Evolutionary conservation across 129 eudicot genomes (phyloP), one percentile per base, ranked within the genome.

Genomic region (Centaurea solstitialis): DNA sequence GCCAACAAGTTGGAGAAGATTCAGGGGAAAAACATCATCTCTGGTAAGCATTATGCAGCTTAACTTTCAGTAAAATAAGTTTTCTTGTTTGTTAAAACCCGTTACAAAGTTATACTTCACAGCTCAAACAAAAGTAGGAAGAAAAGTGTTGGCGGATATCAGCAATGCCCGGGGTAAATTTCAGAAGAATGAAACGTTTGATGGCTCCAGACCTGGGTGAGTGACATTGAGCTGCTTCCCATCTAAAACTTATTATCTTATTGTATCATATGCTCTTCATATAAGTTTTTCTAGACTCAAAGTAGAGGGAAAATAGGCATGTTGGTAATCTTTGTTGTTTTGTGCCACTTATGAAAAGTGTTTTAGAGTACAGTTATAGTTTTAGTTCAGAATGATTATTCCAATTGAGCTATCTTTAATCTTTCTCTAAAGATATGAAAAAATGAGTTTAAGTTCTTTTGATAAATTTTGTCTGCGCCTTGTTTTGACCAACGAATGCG

Each of bases 111-210:
- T 78, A n/a, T 74, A 12, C 41, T 22, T 41, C 76, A 41, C 89
- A 87, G 89, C 50, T 64, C 80, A 75, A 80, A 18, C 24, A 40
- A 88, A 73, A 39, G 81, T 69, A 65, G 82, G 87, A 88, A 89
- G 98, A 79, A 94, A 87, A 88, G 98, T 84, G 53, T 80, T 94
- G 80, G 89, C 87, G 30, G 98, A 94, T 91, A 92, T 94, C 69
- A 87, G 98, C 84, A 94, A 94, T 85, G 84, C 83, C 26, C 77
- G 65, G 50, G 82, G 85, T 67, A 81, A 45, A 64, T 77, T 82
- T 64, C 70, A 76, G 47, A 78, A 75, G 64, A 69, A 77, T 77
- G 85, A 77, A 18, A n/a, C 73, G 30, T 72, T 70, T 38, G 79
- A 33, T 40, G 86, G 80, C 70, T 66, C 83, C 73, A 85, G 75